Evolutionary conservation across 2,329 filamentous ascomycete genomes (phyloP).

Genomic region (Verticillium nubilum): DNA sequence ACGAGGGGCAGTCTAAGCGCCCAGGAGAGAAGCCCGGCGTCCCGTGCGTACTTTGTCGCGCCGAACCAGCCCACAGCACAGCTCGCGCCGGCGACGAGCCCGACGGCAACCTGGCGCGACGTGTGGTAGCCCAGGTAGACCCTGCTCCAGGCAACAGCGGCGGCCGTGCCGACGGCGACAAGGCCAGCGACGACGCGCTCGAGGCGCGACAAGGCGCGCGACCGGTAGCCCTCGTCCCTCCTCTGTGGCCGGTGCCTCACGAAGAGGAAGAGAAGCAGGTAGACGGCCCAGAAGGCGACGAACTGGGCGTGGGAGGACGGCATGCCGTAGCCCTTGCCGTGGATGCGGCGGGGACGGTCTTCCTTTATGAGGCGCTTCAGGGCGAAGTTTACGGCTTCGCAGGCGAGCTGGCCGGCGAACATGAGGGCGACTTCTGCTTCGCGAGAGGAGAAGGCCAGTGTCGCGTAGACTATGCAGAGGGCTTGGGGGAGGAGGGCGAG

Average conservation of each 20-base stretch:
- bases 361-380: slow-evolving; percentile 91
- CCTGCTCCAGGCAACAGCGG: slow-evolving; percentile 71
- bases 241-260: slow-evolving; percentile 63
- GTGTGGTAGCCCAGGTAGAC: slow-evolving; percentile 95
- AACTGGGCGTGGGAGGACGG: slow-evolving; percentile 93
- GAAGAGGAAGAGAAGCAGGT: slow-evolving; percentile 77
- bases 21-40: slow-evolving; percentile 67
- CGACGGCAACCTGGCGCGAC: slow-evolving; percentile 77
- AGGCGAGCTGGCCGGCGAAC: slow-evolving; percentile 86
- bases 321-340: slow-evolving; percentile 97
- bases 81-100: slow-evolving; percentile 61
- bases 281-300: slow-evolving; percentile 84
- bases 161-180: slow-evolving; percentile 56
- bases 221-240: slow-evolving; percentile 6
- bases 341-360: slow-evolving; percentile 75
- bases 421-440: slow-evolving; percentile 86
- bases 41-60: slow-evolving; percentile 61
- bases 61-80: slow-evolving; percentile 77
- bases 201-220: slow-evolving; percentile 49
- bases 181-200: slow-evolving; percentile 53
- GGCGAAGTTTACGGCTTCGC: slow-evolving; percentile 84
- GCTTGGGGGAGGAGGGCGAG: slow-evolving; percentile 91
- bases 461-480: slow-evolving; percentile 83
- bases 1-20: slow-evolving; percentile 60
- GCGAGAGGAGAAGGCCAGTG: slow-evolving; percentile 84